Conservation (phyloP, 306 rosid species). For the Vigna unguiculata region DNA sequence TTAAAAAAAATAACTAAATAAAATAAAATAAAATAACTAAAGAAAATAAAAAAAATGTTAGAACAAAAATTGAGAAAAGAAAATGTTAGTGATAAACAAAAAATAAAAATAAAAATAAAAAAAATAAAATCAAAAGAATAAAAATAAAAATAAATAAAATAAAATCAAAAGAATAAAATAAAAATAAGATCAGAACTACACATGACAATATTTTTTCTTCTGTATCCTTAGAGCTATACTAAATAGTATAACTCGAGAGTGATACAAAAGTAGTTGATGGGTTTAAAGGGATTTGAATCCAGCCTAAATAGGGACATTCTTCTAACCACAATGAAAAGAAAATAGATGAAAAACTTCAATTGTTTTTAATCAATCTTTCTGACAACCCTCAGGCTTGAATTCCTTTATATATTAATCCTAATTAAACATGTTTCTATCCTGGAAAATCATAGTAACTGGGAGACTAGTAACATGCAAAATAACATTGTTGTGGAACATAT, state of each 20-base stretch:
- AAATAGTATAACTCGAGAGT: neutral
- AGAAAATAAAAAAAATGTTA: too few relatives aligned
- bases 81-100: too few relatives aligned
- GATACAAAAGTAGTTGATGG: neutral
- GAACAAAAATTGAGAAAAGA: too few relatives aligned
- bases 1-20: too few relatives aligned
- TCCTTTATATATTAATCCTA: neutral
- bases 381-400: neutral
- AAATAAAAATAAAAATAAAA: too few relatives aligned
- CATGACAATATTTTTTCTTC: neutral
- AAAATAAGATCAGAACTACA: neutral
- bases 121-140: too few relatives aligned
- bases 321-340: neutral
- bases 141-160: too few relatives aligned
- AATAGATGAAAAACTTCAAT: neutral
- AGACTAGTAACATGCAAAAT: slow-evolving; percentile 3
- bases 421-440: neutral
- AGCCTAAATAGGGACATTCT: slow-evolving; percentile 6
- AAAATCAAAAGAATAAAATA: too few relatives aligned
- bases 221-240: neutral
- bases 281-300: slow-evolving; percentile 1
- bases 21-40: too few relatives aligned
- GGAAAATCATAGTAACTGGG: neutral
- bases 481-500: neutral
- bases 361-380: neutral